phyloP scores from a whole-genome alignment of 768 basidiomycete genomes.

The Tricholomella constricta region DNA sequence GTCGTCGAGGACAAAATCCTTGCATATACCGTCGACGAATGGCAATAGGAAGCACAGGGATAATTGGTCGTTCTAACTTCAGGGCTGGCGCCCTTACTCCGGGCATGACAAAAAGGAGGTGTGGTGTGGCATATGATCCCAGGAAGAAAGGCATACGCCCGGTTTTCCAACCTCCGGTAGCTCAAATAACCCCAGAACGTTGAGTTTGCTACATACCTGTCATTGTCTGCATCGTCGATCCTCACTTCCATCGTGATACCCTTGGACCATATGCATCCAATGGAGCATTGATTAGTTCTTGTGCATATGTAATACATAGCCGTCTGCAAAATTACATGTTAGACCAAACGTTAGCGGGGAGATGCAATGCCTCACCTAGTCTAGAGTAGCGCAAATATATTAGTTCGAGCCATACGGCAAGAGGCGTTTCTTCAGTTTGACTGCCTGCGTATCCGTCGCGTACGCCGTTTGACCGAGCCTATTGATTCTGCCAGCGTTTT shows the following conservation, averaged over 20 bases:
- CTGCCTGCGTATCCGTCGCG: conserved; percentile 64
- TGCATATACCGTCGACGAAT: no score
- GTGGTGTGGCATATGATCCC: no score
- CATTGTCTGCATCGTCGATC: background rate
- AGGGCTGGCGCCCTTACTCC: no score
- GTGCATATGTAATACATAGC: conserved; percentile 2
- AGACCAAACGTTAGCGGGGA: background rate
- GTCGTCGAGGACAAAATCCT: no score
- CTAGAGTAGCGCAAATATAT: background rate
- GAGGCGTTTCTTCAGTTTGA: conserved; percentile 63
- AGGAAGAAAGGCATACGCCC: no score
- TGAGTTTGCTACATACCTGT: background rate
- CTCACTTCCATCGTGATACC: background rate
- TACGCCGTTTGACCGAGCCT: conserved; percentile 65
- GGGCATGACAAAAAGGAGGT: no score
- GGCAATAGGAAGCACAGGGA: no score
- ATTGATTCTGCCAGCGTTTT: conserved; percentile 67
- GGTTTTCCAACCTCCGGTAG: no score
- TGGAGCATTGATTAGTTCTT: background rate
- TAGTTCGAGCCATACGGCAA: conserved; percentile 63
- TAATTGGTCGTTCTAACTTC: no score
- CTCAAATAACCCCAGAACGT: no score
- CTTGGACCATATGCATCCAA: background rate
- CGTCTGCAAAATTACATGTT: conserved; percentile 4
- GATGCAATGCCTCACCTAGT: conserved; percentile 1